Base-by-base conservation (phyloP, 1,284 basidiomycete species). In the Cerrena zonata region DNA sequence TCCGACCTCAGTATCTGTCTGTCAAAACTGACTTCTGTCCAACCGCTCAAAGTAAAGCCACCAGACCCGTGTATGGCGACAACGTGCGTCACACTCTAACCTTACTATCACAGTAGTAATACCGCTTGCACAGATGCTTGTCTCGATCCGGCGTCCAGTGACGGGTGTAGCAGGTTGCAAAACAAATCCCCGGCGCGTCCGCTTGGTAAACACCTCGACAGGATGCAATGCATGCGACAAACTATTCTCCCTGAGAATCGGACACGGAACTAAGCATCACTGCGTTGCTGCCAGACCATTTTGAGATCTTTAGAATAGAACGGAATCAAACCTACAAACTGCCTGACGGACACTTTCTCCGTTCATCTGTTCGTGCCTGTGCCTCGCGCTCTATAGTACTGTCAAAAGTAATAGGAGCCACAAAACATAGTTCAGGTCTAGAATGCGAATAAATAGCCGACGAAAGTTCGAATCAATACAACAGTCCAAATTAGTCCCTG, bases 401-500 rank as follows among this genome's bases (percentile, higher is more conserved):
- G 30, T 34, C 30, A 34, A 34, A n/a, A 34, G 30, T 34, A 34
- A 34, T n/a, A n/a, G n/a, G n/a, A n/a, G n/a, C n/a, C n/a, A n/a
- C n/a, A n/a, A 34, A 34, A 34, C 7, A 34, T 34, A 15, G 15
- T 34, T 15, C 30, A 7, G 30, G 15, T 34, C 30, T 15, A 15
- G 15, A 34, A 34, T 15, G 7, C 15, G 7, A 34, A 34, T 34
- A 34, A 34, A 34, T 34, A 34, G 30, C 30, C 30, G 7, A 34
- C 30, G 15, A 34, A 34, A 34, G 30, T 7, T 15, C 15, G 30
- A 34, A 34, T 34, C 7, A 34, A 15, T 34, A 34, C 30, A 34
- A 34, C 15, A 36, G 41, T 42, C 41, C 41, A 42, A 22, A 42
- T 27, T 27, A 37, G n/a, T n/a, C n/a, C n/a, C n/a, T n/a, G n/a